A percentile compares a stretch with the other conserved stretches of the same genome.
These are phyloP conservation scores for Symbiodinium natans DNA, from an alignment of 73 alveolate species.

Conservation along the genomic window DNA sequence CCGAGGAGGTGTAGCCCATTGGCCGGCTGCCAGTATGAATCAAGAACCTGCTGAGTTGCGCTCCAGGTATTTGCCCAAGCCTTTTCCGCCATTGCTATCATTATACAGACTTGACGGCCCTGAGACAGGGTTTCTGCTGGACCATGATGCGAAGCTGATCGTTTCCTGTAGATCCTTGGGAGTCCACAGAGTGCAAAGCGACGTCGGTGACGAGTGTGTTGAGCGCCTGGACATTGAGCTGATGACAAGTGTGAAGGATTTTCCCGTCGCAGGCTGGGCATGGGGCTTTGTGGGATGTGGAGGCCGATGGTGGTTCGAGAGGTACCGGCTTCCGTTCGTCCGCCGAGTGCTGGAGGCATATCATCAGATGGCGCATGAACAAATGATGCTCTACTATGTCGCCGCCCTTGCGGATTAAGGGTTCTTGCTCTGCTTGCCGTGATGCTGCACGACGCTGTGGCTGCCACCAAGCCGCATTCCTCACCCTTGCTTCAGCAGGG, in stretches of 20 bases:
- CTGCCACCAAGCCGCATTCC: too few species aligned
- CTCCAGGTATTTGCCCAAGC: slow-evolving; percentile 5
- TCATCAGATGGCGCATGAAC: slow-evolving; percentile 71
- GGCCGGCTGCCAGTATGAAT: neutral
- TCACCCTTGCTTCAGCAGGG: too few species aligned
- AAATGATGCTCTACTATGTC: slow-evolving; percentile 74
- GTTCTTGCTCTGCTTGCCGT: neutral
- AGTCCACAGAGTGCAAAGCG: neutral
- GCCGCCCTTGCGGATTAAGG: slow-evolving; percentile 33
- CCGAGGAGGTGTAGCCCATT: slow-evolving; percentile 46
- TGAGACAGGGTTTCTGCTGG: slow-evolving; percentile 27
- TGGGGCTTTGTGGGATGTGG: slow-evolving; percentile 89
- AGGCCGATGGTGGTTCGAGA: slow-evolving; percentile 85
- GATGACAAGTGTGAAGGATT: slow-evolving; percentile 21
- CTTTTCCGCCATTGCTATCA: neutral
- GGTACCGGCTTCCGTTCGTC: slow-evolving; percentile 29
- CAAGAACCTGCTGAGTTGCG: slow-evolving; percentile 18
- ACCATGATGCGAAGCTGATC: slow-evolving; percentile 1
- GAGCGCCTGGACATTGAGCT: slow-evolving; percentile 60
- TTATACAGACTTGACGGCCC: neutral
- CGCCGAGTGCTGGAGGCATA: slow-evolving; percentile 60
- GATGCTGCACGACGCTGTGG: too few species aligned
- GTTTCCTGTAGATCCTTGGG: slow-evolving; percentile 21
- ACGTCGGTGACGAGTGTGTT: slow-evolving; percentile 7
- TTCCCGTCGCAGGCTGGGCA: slow-evolving; percentile 58